These are phyloP conservation scores for Erysimum cheiri DNA, from an alignment of 441 rosid genomes.

Conservation along the genomic window DNA sequence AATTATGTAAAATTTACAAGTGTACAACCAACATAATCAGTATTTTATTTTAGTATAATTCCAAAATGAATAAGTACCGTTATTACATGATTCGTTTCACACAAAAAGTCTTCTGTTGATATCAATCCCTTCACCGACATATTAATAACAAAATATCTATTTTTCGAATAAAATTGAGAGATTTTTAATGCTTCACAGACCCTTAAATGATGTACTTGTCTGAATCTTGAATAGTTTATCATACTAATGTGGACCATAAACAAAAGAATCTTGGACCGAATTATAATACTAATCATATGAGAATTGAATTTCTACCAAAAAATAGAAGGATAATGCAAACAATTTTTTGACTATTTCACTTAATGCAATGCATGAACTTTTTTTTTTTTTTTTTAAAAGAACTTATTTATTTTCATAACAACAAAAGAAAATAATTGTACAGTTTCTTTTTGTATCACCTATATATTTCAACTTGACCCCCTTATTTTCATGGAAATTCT, in stretches of 20 bases:
- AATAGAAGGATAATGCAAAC: background rate
- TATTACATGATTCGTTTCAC: conserved; percentile 38
- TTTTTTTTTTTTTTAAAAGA: too few relatives aligned
- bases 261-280: conserved; percentile 36
- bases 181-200: conserved; percentile 16
- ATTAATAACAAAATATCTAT: background rate
- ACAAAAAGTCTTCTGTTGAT: conserved; percentile 33
- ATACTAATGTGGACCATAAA: conserved; percentile 29
- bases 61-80: conserved; percentile 19
- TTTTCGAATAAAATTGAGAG: background rate
- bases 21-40: background rate
- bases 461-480: conserved; percentile 18
- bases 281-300: conserved; percentile 38
- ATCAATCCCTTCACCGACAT: conserved; percentile 27
- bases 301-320: conserved; percentile 29
- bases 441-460: background rate
- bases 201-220: conserved; percentile 21
- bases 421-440: background rate
- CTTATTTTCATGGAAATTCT: conserved; percentile 18
- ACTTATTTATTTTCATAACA: background rate
- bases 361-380: conserved; percentile 13
- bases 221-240: conserved; percentile 28
- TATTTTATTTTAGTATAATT: conserved; percentile 2
- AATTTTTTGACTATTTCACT: background rate
- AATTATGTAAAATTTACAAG: background rate